Evolutionary conservation across 2,329 filamentous ascomycete genomes (phyloP), one percentile per base, ranked within the genome.

Genomic region (Phialophora expanda): DNA sequence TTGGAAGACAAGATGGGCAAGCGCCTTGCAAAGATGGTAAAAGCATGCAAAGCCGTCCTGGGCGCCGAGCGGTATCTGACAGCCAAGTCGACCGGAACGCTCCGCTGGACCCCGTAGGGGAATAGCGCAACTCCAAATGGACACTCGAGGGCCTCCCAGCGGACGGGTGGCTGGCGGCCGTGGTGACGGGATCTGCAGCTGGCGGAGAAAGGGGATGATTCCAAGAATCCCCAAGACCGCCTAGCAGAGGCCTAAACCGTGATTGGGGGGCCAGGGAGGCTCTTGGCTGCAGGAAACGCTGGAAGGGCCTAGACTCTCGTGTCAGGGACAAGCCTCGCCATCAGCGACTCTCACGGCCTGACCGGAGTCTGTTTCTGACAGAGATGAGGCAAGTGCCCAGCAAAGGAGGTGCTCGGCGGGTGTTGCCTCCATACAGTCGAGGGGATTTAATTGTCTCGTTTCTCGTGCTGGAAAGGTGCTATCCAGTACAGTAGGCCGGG

Each of bases 61-160:
- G 61, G 65, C 65, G 65, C 65, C 65, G 60, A 66, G 65, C 48
- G 26, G 51, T 41, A 51, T 66, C 65, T 57, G 60, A 66, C 65
- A 62, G 65, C 65, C 65, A 66, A 66, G 65, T 50, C 51, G 20
- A 46, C 28, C 56, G 50, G 65, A 50, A 48, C 22, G n/a, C 58
- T 66, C 58, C 58, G 57, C 28, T 54, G 57, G 38, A 30, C 58
- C 58, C 64, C 7, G 51, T 41, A 12, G 17, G 44, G 57, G 54
- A 12, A 50, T 34, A 44, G 57, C 54, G 38, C 54, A 12, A 12
- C 58, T 54, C 48, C 30, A 41, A 41, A 61, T 24, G 50, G 48
- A 54, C 14, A 8, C 4, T 17, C 38, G 38, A 44, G 38, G 38
- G 17, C 50, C 32, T 61, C 58, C 20, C 28, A 24, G 46, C 46